Evolutionary conservation across 2,329 filamentous ascomycete species (phyloP).

Genomic region (Aspergillus sojae): DNA sequence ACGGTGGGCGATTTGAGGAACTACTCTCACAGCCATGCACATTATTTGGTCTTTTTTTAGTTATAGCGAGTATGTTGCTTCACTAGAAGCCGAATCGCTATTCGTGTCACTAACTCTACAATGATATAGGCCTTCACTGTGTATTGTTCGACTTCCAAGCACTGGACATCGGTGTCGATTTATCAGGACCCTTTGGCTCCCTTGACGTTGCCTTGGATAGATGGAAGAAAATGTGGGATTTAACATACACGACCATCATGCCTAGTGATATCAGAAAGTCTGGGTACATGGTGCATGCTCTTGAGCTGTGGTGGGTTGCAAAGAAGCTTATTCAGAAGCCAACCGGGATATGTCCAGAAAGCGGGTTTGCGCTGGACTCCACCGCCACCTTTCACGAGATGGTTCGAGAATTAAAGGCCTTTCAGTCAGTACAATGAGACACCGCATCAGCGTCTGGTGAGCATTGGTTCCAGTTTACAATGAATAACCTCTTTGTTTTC

Average conservation of each 20-base stretch:
- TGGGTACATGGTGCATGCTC: not conserved
- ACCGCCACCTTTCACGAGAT: not conserved
- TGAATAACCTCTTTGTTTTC: not conserved
- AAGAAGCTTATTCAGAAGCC: not conserved
- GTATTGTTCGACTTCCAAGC: not conserved
- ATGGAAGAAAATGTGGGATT: not conserved
- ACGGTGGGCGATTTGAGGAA: not conserved
- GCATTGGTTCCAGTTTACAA: not conserved
- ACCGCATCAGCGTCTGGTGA: rapidly evolving
- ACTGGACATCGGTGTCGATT: not conserved
- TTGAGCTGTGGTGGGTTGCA: not conserved
- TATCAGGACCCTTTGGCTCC: not conserved
- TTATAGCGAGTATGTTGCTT: not conserved
- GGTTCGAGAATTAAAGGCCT: not conserved
- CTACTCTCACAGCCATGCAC: not conserved
- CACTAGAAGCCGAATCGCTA: no score
- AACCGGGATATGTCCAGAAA: not conserved
- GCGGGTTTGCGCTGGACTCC: not conserved
- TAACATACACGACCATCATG: not conserved
- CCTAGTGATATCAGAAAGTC: not conserved
- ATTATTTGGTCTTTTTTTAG: not conserved
- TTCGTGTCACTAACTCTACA: not conserved
- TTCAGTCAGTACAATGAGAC: not conserved
- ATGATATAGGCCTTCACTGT: not conserved
- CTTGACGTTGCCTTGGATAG: not conserved